Base-by-base conservation (phyloP, 192 early-diverging fungal species). In the Phycomyces nitens region DNA sequence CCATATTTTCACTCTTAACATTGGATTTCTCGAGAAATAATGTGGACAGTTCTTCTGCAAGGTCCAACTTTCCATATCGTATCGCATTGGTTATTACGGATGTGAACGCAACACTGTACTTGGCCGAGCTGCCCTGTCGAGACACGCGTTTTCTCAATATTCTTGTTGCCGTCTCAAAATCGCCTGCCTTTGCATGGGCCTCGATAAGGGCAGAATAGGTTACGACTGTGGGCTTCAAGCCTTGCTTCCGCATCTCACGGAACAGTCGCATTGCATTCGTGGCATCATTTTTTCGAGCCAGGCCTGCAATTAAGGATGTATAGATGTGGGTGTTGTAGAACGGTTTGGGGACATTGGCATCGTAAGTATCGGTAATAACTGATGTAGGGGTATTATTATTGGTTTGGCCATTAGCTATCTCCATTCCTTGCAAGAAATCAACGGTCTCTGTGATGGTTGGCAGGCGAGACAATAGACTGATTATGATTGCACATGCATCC, bases 231-330 rank as follows among this genome's bases (percentile, higher is more conserved):
- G 71, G 65, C 22, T 23, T n/a, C 12, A 73, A 47, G 1, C 59
- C 59, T 2, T 58, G 60, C 43, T 59, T 44, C 8, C 18, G 50
- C 71, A 73, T 73, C 15, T 73, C 71, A 14, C 64, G 29, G 20
- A 52, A 68, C 5, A 73, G 21, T 3, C 41, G 60, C 39, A 59
- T 67, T 1, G 65, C 65, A 58, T 47, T 58, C 8, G 23, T 24
- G 22, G 23, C 23, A 24, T 73, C 61, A 9, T 56, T 65, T 22
- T 68, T 51, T 3, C 22, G 15, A 39, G 60, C 65, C 24, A 73
- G 54, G 16, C 61, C 52, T 16, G 65, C 21, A 39, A 73, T 73
- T 23, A 73, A 50, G 16, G 65, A 67, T 2, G 71, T 73, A 39
- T 73, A 73, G 22, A 67, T 68, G 54, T 68, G 55, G 18, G 58